These are phyloP conservation scores for Boletus vinaceobasis DNA, from an alignment of 768 basidiomycete species.

Conservation along the genomic window DNA sequence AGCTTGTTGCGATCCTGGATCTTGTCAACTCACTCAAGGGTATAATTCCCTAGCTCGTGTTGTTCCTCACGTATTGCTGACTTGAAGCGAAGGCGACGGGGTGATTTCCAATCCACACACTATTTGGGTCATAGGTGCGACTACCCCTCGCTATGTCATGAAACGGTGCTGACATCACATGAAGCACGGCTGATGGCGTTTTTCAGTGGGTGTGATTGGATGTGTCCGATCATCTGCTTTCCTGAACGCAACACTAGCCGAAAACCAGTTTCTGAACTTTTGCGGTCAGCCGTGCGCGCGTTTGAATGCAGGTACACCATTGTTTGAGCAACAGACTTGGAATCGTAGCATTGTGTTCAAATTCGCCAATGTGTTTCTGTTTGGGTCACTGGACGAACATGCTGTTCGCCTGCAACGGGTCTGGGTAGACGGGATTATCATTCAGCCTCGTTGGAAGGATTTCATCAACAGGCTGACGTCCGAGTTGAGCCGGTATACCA, in stretches of 20 bases:
- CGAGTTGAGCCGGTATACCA: constrained; percentile 10
- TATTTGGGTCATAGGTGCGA: constrained; percentile 14
- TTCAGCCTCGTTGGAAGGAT: constrained; percentile 13
- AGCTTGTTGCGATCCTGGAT: constrained; percentile 11
- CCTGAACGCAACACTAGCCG: neutral
- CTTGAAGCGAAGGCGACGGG: neutral
- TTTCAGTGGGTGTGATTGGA: constrained; percentile 7
- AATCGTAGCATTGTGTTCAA: neutral
- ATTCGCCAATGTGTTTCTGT: neutral
- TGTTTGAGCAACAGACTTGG: constrained; percentile 11
- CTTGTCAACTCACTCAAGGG: constrained; percentile 14
- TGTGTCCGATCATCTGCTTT: neutral
- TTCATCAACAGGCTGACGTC: constrained; percentile 4
- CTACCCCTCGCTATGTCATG: neutral
- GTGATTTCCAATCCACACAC: constrained; percentile 6
- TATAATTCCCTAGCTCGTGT: neutral
- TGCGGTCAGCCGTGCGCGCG: constrained; percentile 1
- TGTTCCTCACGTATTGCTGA: neutral
- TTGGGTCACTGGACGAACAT: constrained; percentile 6
- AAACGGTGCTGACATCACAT: neutral
- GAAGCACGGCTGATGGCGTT: constrained; percentile 10
- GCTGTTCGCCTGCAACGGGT: constrained; percentile 10
- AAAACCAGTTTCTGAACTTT: constrained; percentile 14
- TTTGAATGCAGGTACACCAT: neutral
- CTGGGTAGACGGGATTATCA: constrained; percentile 11